Base-by-base conservation (phyloP, 169 alveolate species). In the Plasmodium ovale region DNA sequence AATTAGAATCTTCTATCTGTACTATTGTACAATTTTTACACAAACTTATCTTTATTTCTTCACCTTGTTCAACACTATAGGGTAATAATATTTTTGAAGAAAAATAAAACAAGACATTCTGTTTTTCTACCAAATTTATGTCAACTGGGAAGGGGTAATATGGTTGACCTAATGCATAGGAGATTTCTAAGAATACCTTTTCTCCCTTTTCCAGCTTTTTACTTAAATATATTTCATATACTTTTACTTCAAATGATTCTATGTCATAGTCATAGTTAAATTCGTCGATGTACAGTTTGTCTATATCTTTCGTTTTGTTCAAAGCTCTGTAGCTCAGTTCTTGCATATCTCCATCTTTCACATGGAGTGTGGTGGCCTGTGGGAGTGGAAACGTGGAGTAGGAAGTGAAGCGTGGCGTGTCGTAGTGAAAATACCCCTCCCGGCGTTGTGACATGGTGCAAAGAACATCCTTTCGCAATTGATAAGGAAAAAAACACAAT, bases 31-130 rank as follows among this genome's bases (percentile, higher is more conserved):
- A 79, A 29, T 19, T 6, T 49, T 58, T 37, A 54, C 89, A 79
- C 31, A 79, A 9, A 31, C 31, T 44, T 79, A 79, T 64, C 10
- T 47, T 65, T 64, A 64, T 35, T n/a, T 62, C 70, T 79, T 60
- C 89, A 14, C 10, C 29, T 25, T 64, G 39, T 79, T 79, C 89
- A 7, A 79, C 79, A 9, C 64, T 27, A 56, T 79, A 79, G 33
- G 89, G 89, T 27, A 79, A 44, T 23, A 79, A 68, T 64, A 79
- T 79, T 47, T 64, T 23, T 10, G 82, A 64, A 23, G 82, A 64
- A 10, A 60, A 54, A 27, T 79, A 79, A 79, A 64, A 79, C 39
- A 79, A 31, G 5, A 79, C 56, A 33, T 64, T 60, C 27, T 79
- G 89, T 56, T 27, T 68, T 62, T 79, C 82, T 37, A 12, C 14